Base-by-base conservation (phyloP, 106 monocot genomes). In the Allium sativum region DNA sequence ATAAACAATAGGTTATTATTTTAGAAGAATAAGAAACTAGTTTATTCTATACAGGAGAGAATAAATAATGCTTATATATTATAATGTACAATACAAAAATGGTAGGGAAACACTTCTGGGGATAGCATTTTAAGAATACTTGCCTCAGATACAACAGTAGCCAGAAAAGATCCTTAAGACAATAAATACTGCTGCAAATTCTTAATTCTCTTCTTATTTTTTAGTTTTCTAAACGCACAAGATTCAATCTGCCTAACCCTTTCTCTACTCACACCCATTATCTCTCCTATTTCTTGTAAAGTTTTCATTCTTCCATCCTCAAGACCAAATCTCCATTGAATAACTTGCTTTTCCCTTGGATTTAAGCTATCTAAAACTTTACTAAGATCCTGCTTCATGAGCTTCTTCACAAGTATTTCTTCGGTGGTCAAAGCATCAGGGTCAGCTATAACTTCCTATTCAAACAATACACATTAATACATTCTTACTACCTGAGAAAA, bases 241-340 rank as follows among this genome's bases (percentile, higher is more conserved):
- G 82, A 82, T 68, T 95, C 95, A 52, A 95, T 95, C 55, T 95
- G 95, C 47, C 90, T 65, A 55, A 95, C 77, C 58, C 95, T 83
- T 75, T 95, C 95, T 74, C 90, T 66, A 69, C 90, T 82, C 21
- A 95, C 78, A 21, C 86, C 86, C 84, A 95, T 84, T 19, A 74
- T 40, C 43, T 87, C 84, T 11, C 95, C 90, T 17, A 90, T 95
- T 65, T 95, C 95, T 62, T 95, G 95, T 42, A 84, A 53, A 4
- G 95, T 95, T 48, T 82, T 90, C 84, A 79, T 71, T 52, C 86
- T 82, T 18, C 87, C 90, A 71, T 84, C 87, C 54, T 90, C 87
- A 8, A 95, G 67, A 3, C 95, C 95, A 59, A 87, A 95, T 57
- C 95, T 81, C 87, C 81, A 84, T 59, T 70, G 73, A 0, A 95